Conservation (phyloP, 371 early-diverging fungal species). For the Mucor velutinosus region DNA sequence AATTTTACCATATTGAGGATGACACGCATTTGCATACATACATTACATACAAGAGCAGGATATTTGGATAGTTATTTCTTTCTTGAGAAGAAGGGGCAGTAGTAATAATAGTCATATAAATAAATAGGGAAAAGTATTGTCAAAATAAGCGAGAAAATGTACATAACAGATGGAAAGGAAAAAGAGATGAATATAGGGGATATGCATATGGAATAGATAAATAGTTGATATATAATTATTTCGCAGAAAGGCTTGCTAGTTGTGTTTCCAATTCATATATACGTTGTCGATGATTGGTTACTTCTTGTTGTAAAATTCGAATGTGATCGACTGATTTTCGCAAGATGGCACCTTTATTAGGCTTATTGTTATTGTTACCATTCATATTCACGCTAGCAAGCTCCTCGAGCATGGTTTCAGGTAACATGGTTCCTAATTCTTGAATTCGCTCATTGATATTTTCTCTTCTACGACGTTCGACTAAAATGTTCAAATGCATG, state of each 20-base stretch:
- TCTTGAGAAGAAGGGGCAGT: background rate
- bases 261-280: constrained; percentile 72
- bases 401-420: constrained; percentile 68
- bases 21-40: background rate
- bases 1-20: background rate
- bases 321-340: constrained; percentile 92
- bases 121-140: background rate
- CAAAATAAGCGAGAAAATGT: background rate
- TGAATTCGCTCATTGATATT: constrained; percentile 98
- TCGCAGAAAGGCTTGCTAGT: constrained; percentile 12
- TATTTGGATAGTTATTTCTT: background rate
- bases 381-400: constrained; percentile 32
- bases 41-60: background rate
- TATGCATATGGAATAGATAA: background rate
- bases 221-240: background rate
- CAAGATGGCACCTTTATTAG: constrained; percentile 86
- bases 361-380: constrained; percentile 56
- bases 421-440: constrained; percentile 87
- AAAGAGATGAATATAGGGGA: background rate
- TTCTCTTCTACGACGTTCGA: constrained; percentile 94
- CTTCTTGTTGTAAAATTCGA: constrained; percentile 65
- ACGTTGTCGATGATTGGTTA: constrained; percentile 59
- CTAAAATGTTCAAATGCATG: constrained; percentile 28
- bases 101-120: background rate
- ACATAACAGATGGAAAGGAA: background rate